A percentile compares a stretch with the other conserved stretches of the same genome.
These are phyloP conservation scores for Theobroma cacao DNA, from an alignment of 345 rosid species.

Conservation along the genomic window DNA sequence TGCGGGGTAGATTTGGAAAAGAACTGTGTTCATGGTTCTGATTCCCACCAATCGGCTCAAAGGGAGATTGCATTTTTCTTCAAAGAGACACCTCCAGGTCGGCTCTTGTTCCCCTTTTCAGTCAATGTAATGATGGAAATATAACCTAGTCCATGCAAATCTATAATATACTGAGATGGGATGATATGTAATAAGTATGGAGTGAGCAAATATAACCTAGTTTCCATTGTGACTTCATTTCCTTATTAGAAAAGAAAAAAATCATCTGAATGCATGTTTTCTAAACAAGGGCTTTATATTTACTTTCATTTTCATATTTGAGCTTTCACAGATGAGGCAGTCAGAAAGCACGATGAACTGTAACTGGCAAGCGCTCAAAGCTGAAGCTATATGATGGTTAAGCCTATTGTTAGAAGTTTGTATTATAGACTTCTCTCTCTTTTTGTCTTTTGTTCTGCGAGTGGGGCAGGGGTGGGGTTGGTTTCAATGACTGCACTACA, in stretches of 20 bases:
- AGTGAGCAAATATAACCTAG: not conserved
- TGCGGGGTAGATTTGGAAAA: conserved; percentile 63
- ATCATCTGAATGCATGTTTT: not conserved
- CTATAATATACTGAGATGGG: not conserved
- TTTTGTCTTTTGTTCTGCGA: no score
- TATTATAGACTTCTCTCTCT: not conserved
- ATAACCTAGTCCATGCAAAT: not conserved
- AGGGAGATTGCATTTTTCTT: conserved; percentile 85
- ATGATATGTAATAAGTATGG: not conserved
- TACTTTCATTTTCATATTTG: not conserved
- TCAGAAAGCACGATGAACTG: conserved; percentile 48
- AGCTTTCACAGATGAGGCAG: conserved; percentile 29
- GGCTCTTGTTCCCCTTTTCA: conserved; percentile 3
- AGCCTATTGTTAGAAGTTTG: not conserved
- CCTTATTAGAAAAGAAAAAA: not conserved
- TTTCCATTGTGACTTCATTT: not conserved
- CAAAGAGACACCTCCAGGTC: conserved; percentile 45
- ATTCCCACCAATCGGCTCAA: conserved; percentile 68
- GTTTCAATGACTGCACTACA: not conserved
- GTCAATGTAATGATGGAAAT: not conserved
- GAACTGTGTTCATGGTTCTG: conserved; percentile 86
- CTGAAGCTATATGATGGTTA: not conserved
- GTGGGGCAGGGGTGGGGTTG: not conserved
- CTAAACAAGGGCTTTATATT: not conserved
- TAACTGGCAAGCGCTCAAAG: conserved; percentile 20